Base-by-base conservation (phyloP, 2,329 filamentous ascomycete genomes). In the Sporothrix protearum region DNA sequence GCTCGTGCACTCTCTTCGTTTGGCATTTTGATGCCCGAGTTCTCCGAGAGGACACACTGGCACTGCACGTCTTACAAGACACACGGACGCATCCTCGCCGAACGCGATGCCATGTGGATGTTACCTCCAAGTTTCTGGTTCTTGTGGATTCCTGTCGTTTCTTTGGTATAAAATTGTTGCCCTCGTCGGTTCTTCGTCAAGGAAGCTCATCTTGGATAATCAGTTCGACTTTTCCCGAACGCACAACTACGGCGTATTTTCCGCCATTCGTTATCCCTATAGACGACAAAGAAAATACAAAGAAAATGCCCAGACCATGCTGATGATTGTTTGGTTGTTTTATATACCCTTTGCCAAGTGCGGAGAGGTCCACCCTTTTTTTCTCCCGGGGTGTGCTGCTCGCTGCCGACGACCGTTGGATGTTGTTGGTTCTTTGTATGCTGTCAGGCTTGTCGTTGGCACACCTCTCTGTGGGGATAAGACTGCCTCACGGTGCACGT, bases 31-130 rank as follows among this genome's bases (percentile, higher is more conserved):
- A 63, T 63, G n/a, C 57, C 57, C 57, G 57, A 63, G 57, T 36
- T 63, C 57, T 28, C 57, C 57, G 57, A 63, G 33, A 9, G 39
- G 30, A 61, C 57, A 36, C 33, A 39, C 57, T 14, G 10, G 3
- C 4, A 55, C 33, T 33, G 8, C n/a, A 16, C 22, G 8, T 25
- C 19, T 49, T 16, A 49, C 16, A n/a, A 51, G n/a, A 63, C 57
- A 61, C 57, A n/a, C 57, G n/a, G 57, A 39, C 57, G 30, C 57
- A 42, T 36, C 36, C 33, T 63, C 33, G 42, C 33, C 57, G 30
- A 61, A 33, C 25, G n/a, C 10, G 42, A 42, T 42, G 57, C 57
- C 57, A 63, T 61, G 57, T 61, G 57, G 33, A 42, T 61, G 57
- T 39, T 19, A 39, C n/a, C 36, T 59, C 19, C 7, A 3, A 51